Base-by-base conservation (phyloP, 495 filamentous ascomycete species). In the Hyaloscypha finlandica region DNA sequence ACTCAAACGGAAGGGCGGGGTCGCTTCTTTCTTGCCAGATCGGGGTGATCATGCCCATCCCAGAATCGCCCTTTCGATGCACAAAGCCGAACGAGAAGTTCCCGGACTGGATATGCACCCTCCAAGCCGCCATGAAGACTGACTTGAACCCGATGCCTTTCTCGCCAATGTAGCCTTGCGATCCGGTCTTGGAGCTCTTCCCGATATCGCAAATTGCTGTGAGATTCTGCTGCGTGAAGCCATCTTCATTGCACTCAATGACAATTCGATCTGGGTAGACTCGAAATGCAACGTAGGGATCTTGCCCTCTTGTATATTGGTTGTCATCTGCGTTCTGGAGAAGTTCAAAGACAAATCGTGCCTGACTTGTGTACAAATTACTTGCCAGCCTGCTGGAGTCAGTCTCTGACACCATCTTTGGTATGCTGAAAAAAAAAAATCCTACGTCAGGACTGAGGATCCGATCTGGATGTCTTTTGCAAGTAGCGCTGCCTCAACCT, bases 121-220 rank as follows among this genome's bases (percentile, higher is more conserved):
- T 77, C 45, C 70, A 68, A 4, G 81, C 78, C 4, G 75, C 76
- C 54, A 74, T 79, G 70, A 83, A 83, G 3, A 83, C 77, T 1
- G 79, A 82, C 62, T 83, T 83, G 71, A 83, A 83, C 0, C 81
- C 81, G 48, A 82, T 80, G 12, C 79, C 80, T 58, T 83, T 83
- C 57, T 80, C 81, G 19, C 81, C 81, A 62, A 77, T 78, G 62
- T 78, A 79, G 4, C 72, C 71, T 22, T 69, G 67, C 3, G 59
- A 14, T 31, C 25, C 64, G 0, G 67, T 51, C 61, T 81, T 82
- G n/a, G 76, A 74, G 68, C 79, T 80, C 42, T 78, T 30, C 6
- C 76, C 75, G 39, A 77, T 72, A 25, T 55, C 52, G 64, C 77
- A 79, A 29, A 82, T 76, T 20, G 79, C 80, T 19, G 65, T 55